A percentile compares a stretch with the other conserved stretches of the same genome.
Evolutionary conservation across 352 stramenopile species (phyloP).

Genomic region (Pythium grandisporangium): DNA sequence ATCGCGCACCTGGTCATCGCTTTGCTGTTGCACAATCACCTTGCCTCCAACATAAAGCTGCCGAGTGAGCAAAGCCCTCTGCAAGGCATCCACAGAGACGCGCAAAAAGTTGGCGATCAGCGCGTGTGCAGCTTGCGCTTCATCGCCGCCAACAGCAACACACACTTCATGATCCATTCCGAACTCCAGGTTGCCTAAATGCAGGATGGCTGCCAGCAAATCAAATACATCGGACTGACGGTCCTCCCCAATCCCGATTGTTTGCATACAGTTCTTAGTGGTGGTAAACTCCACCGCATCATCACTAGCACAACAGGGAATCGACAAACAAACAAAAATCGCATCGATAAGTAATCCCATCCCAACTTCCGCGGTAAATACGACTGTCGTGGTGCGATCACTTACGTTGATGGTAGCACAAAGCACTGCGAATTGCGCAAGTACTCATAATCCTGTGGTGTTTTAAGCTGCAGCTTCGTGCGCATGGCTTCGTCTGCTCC

Average conservation of each 20-base stretch:
- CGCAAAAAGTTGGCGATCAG: constrained; percentile 69
- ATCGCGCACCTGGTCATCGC: constrained; percentile 79
- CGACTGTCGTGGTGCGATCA: too few species aligned
- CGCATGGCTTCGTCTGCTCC: constrained; percentile 63
- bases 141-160: constrained; percentile 37
- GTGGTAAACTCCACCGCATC: constrained; percentile 80
- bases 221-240: constrained; percentile 82
- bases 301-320: constrained; percentile 16
- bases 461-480: constrained; percentile 60
- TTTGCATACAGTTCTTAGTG: constrained; percentile 80
- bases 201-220: constrained; percentile 76
- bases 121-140: constrained; percentile 31
- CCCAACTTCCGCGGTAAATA: too few species aligned
- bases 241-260: constrained; percentile 78
- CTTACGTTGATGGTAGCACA: constrained; percentile 53
- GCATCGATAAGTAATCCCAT: too few species aligned
- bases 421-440: constrained; percentile 84
- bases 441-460: constrained; percentile 82
- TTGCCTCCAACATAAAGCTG: constrained; percentile 85
- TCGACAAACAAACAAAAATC: constrained; percentile 1
- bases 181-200: constrained; percentile 86
- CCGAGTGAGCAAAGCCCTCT: constrained; percentile 66
- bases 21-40: constrained; percentile 86
- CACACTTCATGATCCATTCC: constrained; percentile 74
- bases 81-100: constrained; percentile 66